Evolutionary conservation across 1,284 basidiomycete species (phyloP), one percentile per base, ranked within the genome.

Genomic region (Cryptococcus deneoformans): DNA sequence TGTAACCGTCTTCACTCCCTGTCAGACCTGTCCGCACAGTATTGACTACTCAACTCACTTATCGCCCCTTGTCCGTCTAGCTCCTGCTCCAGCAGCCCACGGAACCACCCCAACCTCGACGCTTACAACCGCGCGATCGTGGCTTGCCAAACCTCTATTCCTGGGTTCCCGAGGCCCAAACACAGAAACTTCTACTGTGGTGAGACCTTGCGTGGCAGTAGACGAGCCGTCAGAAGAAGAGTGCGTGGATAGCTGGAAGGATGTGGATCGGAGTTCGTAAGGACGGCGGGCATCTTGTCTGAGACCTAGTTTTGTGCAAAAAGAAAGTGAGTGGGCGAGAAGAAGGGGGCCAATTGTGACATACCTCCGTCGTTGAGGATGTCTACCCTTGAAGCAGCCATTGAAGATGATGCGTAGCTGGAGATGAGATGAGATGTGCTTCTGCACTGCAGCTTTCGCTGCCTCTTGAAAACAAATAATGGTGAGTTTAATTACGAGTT

Each of bases 141-240:
- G 89, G 55, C 86, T 83, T 9, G 84, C 87, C 57, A 87, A 86
- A 3, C 84, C 87, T 57, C 86, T 83, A 79, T 84, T 82, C 75
- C 84, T 87, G 1, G 90, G 87, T 78, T 98, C 95, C 59, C 91
- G 81, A 0, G 95, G 96, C 0, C 95, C 95, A 74, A 90, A 92
- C 0, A 98, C 90, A 50, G 87, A 87, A 8, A 89, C 90, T 14
- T 86, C 81, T 7, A 96, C 91, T 59, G 87, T 85, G 0, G 95
- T 97, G 24, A 98, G 83, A 2, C 96, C 95, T 75, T 98, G 94
- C 3, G 86, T 84, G 66, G 95, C 84, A 16, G 83, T 81, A 0
- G 91, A 89, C 24, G 87, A 88, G 35, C 94, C 95, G 68, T 98
- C 92, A 34, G 92, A 87, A 2, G 69, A 59, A 29, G 88, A 86